A percentile compares a stretch with the other conserved stretches of the same genome.
phyloP scores from a whole-genome alignment of 108 stramenopile genomes.

The Seminavis robusta region DNA sequence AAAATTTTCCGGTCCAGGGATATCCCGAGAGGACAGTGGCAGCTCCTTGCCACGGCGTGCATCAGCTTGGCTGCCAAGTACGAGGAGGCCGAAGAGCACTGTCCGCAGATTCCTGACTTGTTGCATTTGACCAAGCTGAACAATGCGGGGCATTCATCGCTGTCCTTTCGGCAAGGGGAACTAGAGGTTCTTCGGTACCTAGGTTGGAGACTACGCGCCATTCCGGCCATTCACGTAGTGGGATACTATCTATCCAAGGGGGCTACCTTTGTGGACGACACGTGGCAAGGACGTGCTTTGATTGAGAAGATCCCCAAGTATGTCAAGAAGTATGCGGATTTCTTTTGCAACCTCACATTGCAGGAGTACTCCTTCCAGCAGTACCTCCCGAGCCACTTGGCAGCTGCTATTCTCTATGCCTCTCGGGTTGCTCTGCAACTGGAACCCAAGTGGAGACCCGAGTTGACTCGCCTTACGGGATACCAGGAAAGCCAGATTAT shows the following conservation, averaged over 20 bases:
- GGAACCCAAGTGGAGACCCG: constrained; percentile 76
- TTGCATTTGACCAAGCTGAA: constrained; percentile 75
- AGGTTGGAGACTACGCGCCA: constrained; percentile 78
- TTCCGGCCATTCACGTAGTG: constrained; percentile 76
- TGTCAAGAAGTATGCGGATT: constrained; percentile 91
- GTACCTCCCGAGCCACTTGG: constrained; percentile 79
- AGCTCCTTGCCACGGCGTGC: constrained; percentile 89
- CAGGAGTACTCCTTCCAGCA: constrained; percentile 91
- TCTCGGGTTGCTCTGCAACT: constrained; percentile 81
- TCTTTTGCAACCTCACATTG: constrained; percentile 91
- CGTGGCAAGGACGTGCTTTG: constrained; percentile 76
- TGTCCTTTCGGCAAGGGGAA: constrained; percentile 87
- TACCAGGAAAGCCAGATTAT: constrained; percentile 69
- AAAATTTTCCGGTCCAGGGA: constrained; percentile 76
- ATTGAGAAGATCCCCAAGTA: constrained; percentile 91
- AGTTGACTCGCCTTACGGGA: constrained; percentile 69
- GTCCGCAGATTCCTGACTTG: constrained; percentile 83
- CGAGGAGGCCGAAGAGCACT: constrained; percentile 90
- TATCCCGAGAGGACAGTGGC: constrained; percentile 80
- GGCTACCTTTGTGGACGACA: constrained; percentile 68
- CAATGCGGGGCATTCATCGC: constrained; percentile 63
- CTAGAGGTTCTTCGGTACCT: constrained; percentile 71
- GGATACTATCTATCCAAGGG: constrained; percentile 84
- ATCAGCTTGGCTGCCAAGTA: constrained; percentile 88
- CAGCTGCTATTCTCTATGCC: constrained; percentile 80